Conservation (phyloP, 2,329 filamentous ascomycete genomes). For the Cladosporium austrohemisphaericum region DNA sequence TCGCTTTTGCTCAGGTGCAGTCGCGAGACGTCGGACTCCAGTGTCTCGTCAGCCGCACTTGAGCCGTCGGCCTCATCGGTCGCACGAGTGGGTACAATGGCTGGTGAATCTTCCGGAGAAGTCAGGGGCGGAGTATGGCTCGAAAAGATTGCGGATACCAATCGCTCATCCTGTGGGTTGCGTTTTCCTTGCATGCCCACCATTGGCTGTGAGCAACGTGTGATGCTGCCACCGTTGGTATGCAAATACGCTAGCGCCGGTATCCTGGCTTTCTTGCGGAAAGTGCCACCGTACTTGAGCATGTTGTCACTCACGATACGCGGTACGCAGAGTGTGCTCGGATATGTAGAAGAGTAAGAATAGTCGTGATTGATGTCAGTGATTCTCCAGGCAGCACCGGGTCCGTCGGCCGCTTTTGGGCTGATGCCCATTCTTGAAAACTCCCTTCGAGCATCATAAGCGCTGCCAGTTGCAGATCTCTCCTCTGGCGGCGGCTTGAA, state of each 20-base stretch:
- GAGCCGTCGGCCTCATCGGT: background rate
- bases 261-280: constrained; percentile 83
- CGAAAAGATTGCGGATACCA: constrained; percentile 88
- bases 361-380: constrained; percentile 89
- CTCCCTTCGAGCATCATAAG: constrained; percentile 83
- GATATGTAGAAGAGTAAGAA: constrained; percentile 88
- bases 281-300: constrained; percentile 85
- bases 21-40: constrained; percentile 8
- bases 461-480: constrained; percentile 69
- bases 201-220: constrained; percentile 85
- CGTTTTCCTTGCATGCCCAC: constrained; percentile 78
- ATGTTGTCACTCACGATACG: constrained; percentile 93
- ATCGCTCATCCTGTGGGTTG: constrained; percentile 91
- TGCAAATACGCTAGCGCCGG: constrained; percentile 93
- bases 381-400: constrained; percentile 73
- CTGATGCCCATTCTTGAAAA: constrained; percentile 85
- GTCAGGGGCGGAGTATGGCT: constrained; percentile 42
- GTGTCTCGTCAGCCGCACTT: background rate
- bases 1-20: constrained; percentile 20
- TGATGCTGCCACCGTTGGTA: constrained; percentile 95
- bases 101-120: constrained; percentile 17
- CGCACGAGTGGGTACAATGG: constrained; percentile 4
- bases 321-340: constrained; percentile 77
- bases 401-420: constrained; percentile 63
- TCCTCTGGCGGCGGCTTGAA: constrained; percentile 67